A percentile compares a stretch with the other conserved stretches of the same genome.
These are phyloP conservation scores for Termitomyces sp. DNA, from an alignment of 768 basidiomycete genomes.

Conservation along the genomic window DNA sequence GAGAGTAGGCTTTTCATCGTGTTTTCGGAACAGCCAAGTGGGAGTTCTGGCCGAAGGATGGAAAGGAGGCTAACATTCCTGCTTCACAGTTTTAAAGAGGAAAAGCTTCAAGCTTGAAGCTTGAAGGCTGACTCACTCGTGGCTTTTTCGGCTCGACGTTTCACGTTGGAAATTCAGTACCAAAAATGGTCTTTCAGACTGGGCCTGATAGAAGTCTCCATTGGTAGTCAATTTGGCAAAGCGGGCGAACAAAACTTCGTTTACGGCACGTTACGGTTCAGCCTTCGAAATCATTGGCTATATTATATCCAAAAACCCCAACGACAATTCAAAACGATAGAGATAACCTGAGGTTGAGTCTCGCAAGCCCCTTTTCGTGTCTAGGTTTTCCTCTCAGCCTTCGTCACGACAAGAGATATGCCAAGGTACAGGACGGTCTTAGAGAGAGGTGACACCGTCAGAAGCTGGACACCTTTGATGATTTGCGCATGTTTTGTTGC, in stretches of 20 bases:
- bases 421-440: background rate
- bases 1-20: constrained; percentile 10
- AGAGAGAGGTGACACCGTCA: background rate
- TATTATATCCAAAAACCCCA: background rate
- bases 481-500: background rate
- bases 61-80: background rate
- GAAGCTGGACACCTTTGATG: background rate
- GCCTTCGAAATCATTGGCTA: background rate
- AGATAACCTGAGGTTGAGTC: background rate
- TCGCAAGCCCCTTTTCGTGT: background rate
- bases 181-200: background rate
- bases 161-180: background rate
- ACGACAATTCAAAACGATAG: background rate
- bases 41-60: background rate
- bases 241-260: background rate
- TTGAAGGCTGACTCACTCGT: background rate
- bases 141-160: background rate
- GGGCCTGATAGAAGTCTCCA: background rate
- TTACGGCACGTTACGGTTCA: background rate
- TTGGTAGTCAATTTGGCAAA: background rate
- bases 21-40: background rate
- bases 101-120: background rate
- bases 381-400: background rate
- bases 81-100: background rate
- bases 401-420: background rate